Conservation (phyloP, 2,329 filamentous ascomycete genomes). For the Arthrobotrys entomopaga region DNA sequence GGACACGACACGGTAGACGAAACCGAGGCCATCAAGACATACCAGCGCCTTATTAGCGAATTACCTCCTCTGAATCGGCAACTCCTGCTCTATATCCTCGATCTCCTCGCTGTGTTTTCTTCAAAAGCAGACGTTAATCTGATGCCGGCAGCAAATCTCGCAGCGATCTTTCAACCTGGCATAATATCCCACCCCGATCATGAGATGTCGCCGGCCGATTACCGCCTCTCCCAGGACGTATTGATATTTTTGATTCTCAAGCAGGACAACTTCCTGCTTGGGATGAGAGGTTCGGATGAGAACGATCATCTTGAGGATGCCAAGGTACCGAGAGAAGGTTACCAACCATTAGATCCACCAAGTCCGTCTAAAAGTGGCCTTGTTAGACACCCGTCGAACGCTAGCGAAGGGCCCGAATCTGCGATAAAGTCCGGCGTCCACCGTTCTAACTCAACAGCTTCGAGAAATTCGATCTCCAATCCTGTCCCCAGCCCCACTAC, state of each 20-base stretch:
- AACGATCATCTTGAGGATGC: conserved; percentile 82
- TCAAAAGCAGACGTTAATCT: conserved; percentile 96
- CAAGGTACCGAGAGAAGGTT: conserved; percentile 63
- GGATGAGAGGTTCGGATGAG: conserved; percentile 92
- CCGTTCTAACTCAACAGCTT: conserved; percentile 91
- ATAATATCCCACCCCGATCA: conserved; percentile 93
- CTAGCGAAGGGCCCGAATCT: conserved; percentile 88
- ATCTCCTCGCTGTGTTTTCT: conserved; percentile 94
- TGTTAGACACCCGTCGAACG: conserved; percentile 82
- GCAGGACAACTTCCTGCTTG: conserved; percentile 96
- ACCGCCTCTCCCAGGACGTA: conserved; percentile 93
- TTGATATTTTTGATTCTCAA: conserved; percentile 98
- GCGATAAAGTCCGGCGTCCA: conserved; percentile 81
- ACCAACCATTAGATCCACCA: conserved; percentile 66
- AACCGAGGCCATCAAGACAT: conserved; percentile 78
- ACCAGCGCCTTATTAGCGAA: conserved; percentile 91
- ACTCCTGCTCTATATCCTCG: conserved; percentile 91
- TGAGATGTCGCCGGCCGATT: conserved; percentile 94
- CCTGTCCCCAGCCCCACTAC: conserved; percentile 69
- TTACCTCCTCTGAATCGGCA: conserved; percentile 93
- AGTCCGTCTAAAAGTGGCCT: conserved; percentile 69
- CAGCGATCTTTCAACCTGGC: conserved; percentile 96
- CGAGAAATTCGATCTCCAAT: conserved; percentile 71
- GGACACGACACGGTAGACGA: conserved; percentile 77
- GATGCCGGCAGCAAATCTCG: conserved; percentile 93